Percentiles rank a stretch among this genome's conserved stretches.
phyloP scores from a whole-genome alignment of 108 stramenopile genomes.

The Cyclotella baltica region DNA sequence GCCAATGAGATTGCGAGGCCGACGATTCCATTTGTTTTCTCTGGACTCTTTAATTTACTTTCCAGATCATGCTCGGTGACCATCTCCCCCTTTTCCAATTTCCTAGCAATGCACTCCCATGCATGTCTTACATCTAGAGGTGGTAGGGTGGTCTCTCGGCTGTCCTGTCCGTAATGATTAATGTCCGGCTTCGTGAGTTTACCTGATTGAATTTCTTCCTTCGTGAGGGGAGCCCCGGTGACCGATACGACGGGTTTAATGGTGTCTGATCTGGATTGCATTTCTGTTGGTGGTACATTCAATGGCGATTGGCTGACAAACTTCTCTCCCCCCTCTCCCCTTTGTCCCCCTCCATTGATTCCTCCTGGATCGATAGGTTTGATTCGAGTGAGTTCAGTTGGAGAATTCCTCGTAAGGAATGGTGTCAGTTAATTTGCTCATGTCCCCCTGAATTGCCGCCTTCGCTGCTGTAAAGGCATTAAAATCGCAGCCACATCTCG shows the following conservation, averaged over 20 bases:
- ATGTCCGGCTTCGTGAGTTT: too few relatives aligned
- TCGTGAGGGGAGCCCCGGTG: too few relatives aligned
- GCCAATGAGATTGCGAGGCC: background rate
- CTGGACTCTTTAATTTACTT: background rate
- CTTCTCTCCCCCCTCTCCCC: background rate
- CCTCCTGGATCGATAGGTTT: background rate
- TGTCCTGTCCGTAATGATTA: background rate
- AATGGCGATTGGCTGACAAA: too few relatives aligned
- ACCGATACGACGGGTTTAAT: too few relatives aligned
- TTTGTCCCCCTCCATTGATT: background rate
- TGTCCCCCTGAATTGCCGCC: background rate
- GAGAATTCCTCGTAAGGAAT: background rate
- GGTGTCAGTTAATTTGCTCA: background rate
- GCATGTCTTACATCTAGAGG: background rate
- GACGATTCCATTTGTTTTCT: background rate
- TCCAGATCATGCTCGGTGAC: too few relatives aligned
- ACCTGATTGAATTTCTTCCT: too few relatives aligned
- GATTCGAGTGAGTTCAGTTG: background rate
- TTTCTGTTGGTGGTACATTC: too few relatives aligned
- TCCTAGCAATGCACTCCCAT: background rate
- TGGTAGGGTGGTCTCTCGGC: background rate
- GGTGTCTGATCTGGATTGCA: too few relatives aligned
- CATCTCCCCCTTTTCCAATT: background rate
- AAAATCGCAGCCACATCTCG: background rate
- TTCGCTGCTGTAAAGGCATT: background rate